Percentiles rank a stretch among this genome's conserved stretches.
Conservation (phyloP, 164 flowering plant species). For the Umbilicus rupestris region DNA sequence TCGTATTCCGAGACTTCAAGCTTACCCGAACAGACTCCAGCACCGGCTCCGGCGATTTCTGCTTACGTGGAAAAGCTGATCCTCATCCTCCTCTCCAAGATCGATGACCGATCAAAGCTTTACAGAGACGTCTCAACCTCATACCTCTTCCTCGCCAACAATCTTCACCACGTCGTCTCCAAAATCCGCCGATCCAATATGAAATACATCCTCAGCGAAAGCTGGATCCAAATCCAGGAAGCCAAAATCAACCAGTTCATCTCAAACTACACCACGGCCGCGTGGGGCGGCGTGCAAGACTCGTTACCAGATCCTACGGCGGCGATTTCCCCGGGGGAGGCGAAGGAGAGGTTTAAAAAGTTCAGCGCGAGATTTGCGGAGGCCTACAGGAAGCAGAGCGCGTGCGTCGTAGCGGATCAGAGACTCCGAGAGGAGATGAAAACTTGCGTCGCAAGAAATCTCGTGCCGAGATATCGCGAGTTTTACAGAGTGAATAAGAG, state of each 20-base stretch:
- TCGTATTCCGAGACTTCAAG: background rate
- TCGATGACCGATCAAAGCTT: constrained; percentile 1
- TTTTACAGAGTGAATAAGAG: background rate
- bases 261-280: background rate
- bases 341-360: background rate
- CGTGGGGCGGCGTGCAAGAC: background rate
- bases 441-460: background rate
- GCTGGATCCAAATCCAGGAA: constrained; percentile 5
- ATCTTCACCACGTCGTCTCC: constrained; percentile 1
- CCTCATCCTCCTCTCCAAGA: background rate
- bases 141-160: constrained; percentile 6
- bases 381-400: constrained; percentile 8
- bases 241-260: background rate
- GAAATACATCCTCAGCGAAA: background rate
- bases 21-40: background rate
- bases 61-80: background rate
- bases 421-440: background rate
- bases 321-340: constrained; percentile 1
- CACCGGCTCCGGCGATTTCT: background rate
- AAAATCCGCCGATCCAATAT: background rate
- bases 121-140: constrained; percentile 1
- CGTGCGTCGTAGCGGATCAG: constrained; percentile 8
- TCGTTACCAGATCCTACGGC: constrained; percentile 4
- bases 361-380: constrained; percentile 2
- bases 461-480: constrained; percentile 5